A percentile compares a stretch with the other conserved stretches of the same genome.
Evolutionary conservation across 148 eudicot genomes (phyloP).

Genomic region (Persicaria tinctoria): DNA sequence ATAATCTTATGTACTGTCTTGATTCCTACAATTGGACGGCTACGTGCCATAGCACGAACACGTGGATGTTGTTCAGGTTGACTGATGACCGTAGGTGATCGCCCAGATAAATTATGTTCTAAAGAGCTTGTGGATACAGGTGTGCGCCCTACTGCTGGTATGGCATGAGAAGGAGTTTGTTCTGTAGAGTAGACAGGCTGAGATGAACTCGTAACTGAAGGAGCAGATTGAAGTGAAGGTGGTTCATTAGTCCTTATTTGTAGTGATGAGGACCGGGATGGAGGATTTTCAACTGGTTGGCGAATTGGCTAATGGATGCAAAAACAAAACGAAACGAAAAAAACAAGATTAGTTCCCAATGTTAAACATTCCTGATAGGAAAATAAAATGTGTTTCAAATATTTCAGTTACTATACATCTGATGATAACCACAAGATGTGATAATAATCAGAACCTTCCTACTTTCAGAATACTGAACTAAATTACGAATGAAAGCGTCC

Average conservation of each 20-base stretch:
- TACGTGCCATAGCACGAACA: constrained; percentile 36
- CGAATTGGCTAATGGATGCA: constrained; percentile 44
- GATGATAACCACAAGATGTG: background rate
- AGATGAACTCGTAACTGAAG: constrained; percentile 22
- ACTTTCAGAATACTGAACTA: too few species aligned
- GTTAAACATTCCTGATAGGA: background rate
- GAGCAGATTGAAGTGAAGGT: constrained; percentile 26
- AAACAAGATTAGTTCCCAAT: background rate
- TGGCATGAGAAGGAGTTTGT: constrained; percentile 38
- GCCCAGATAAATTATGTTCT: constrained; percentile 39
- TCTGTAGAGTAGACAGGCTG: constrained; percentile 24
- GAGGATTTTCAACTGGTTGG: constrained; percentile 34
- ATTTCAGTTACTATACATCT: background rate
- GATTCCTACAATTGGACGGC: constrained; percentile 37
- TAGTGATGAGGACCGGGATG: constrained; percentile 29
- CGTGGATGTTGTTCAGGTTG: constrained; percentile 55
- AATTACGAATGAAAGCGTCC: too few species aligned
- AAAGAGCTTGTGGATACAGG: constrained; percentile 19
- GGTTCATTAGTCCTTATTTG: constrained; percentile 30
- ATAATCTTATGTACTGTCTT: constrained; percentile 56
- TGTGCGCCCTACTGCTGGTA: constrained; percentile 25
- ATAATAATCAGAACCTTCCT: background rate
- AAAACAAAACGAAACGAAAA: background rate
- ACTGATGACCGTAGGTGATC: constrained; percentile 24
- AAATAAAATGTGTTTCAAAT: background rate